These are phyloP conservation scores for Cryomyces minteri DNA, from an alignment of 495 filamentous ascomycete genomes.

Conservation along the genomic window DNA sequence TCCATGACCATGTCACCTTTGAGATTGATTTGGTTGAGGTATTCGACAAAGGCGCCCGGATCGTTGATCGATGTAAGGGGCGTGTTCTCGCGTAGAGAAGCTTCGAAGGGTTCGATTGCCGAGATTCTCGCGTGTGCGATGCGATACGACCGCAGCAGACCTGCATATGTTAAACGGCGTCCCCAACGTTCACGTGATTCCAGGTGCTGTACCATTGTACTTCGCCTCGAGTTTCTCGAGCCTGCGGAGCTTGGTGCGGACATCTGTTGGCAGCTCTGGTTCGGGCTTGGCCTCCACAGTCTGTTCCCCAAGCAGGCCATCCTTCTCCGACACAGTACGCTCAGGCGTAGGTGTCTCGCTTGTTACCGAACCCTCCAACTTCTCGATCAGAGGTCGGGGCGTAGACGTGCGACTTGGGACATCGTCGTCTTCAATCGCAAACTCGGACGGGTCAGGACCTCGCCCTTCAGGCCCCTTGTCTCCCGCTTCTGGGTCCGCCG, in stretches of 20 bases:
- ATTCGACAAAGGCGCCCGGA: conserved; percentile 71
- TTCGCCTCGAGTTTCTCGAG: conserved; percentile 73
- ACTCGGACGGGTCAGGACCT: conserved; percentile 62
- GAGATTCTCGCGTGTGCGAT: conserved; percentile 70
- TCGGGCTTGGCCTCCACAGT: conserved; percentile 4
- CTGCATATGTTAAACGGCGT: neutral
- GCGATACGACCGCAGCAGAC: conserved; percentile 59
- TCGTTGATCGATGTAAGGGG: conserved; percentile 77
- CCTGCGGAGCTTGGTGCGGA: conserved; percentile 51
- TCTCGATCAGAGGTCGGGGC: conserved; percentile 14
- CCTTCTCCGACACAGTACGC: neutral
- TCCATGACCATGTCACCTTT: conserved; percentile 82
- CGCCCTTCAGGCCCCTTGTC: conserved; percentile 30
- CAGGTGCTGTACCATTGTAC: conserved; percentile 53
- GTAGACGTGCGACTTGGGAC: conserved; percentile 36
- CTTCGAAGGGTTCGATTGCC: conserved; percentile 84
- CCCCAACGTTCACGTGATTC: neutral
- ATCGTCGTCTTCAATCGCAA: conserved; percentile 65
- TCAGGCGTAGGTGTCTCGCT: too few species aligned
- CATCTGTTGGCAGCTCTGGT: conserved; percentile 51
- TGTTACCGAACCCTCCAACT: neutral
- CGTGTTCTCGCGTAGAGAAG: conserved; percentile 73
- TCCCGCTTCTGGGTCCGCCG: conserved; percentile 5
- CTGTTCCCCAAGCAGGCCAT: conserved; percentile 1
- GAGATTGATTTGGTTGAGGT: conserved; percentile 73